Base-by-base conservation (phyloP, 768 basidiomycete genomes). In the Boletus edulis region DNA sequence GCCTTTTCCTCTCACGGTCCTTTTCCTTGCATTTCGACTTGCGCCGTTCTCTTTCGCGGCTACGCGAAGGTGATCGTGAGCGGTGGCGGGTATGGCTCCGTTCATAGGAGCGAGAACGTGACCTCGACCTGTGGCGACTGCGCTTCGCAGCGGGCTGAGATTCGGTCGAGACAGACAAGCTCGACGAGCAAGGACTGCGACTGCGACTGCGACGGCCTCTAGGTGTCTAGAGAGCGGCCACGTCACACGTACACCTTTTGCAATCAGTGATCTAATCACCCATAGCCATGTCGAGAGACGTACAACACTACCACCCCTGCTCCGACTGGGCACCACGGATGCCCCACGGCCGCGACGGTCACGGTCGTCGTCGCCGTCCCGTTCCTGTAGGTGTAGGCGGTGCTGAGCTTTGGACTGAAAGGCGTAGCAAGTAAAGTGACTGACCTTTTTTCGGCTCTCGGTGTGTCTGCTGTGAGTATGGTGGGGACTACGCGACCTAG, bases 1-100 rank as follows among this genome's bases (percentile, higher is more conserved):
- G 73, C 58, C 65, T 76, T 57, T 71, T 76, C 62, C 65, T 74
- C 31, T 72, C 71, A 54, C 60, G 72, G 3, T 65, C 66, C 49
- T 65, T 68, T 22, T 66, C 64, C 54, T 49, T 66, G 40, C 57
- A 62, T 35, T 61, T 68, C 13, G 65, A 60, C 46, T 54, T 66
- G 40, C 61, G 58, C 54, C 61, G 57, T 46, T 67, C 61, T 45
- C 54, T 61, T 20, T 69, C 65, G 40, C 52, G 58, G 39, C 68
- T 72, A 22, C 49, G 61, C 5, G 75, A 75, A 14, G 55, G 65
- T 10, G 71, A 72, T 11, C 47, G 55, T 6, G 71, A 67, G 37
- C 54, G 61, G 7, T 44, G 56, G 32, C 56, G 62, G 38, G 46
- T 32, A 27, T 18, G 51, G 5, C 49, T 56, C 11, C 56, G 58